Conservation (phyloP, 179 eudicot genomes). For the Silene vulgaris region DNA sequence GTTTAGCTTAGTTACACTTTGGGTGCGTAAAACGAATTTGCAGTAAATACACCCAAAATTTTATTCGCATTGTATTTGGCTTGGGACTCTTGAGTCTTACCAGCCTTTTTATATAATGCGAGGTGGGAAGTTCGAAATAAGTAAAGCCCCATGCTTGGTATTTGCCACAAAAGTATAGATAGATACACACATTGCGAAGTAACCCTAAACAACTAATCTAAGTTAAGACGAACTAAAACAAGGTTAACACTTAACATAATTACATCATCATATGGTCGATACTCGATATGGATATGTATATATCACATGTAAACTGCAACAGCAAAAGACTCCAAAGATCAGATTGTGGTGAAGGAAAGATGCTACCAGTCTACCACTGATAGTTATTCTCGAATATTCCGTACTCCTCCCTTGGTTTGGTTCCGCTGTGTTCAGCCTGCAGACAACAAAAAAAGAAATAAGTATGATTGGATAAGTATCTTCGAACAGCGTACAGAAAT, state of each 20-base stretch:
- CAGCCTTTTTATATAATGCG: no score
- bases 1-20: no score
- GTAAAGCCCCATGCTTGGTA: no score
- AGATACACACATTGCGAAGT: not conserved
- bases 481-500: not conserved
- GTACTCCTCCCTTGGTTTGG: not conserved
- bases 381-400: slow-evolving; percentile 28
- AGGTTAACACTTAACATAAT: not conserved
- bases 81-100: no score
- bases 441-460: not conserved
- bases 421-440: slow-evolving; percentile 26
- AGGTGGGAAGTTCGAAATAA: no score
- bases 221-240: slow-evolving; percentile 9
- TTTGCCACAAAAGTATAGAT: no score
- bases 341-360: not conserved
- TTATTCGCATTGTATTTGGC: no score
- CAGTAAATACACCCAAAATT: no score
- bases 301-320: not conserved
- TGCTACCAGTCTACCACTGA: slow-evolving; percentile 5
- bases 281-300: not conserved
- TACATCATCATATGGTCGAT: slow-evolving; percentile 10
- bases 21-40: no score
- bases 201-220: slow-evolving; percentile 9
- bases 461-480: not conserved
- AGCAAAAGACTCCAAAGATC: no score